A percentile compares a stretch with the other conserved stretches of the same genome.
Conservation (phyloP, 768 basidiomycete genomes). For the Zangia roseola region DNA sequence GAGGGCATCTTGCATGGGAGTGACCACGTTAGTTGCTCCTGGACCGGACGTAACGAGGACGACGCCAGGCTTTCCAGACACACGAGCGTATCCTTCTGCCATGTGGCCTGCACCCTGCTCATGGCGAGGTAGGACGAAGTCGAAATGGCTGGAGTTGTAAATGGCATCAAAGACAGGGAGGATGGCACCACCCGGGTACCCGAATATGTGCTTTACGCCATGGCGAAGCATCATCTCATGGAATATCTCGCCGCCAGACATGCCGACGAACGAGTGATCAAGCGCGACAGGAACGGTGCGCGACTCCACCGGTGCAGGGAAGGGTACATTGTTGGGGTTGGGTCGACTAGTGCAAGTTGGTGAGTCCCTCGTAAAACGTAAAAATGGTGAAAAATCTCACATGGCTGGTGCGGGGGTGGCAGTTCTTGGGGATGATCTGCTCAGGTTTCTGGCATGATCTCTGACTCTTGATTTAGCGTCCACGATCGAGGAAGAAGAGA, state of each 20-base stretch:
- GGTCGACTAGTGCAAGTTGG: slow-evolving; percentile 58
- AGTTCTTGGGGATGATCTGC: slow-evolving; percentile 58
- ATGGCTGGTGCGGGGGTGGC: slow-evolving; percentile 61
- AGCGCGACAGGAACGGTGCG: slow-evolving; percentile 50
- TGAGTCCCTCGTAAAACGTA: slow-evolving; percentile 8
- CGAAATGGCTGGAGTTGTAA: slow-evolving; percentile 91
- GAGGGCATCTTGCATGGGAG: slow-evolving; percentile 96
- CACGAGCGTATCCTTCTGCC: slow-evolving; percentile 97
- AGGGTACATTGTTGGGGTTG: slow-evolving; percentile 36
- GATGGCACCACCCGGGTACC: slow-evolving; percentile 97
- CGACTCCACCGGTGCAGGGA: slow-evolving; percentile 34
- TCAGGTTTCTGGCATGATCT: slow-evolving; percentile 75
- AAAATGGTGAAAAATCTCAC: slow-evolving; percentile 40
- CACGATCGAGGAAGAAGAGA: slow-evolving; percentile 52
- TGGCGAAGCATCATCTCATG: slow-evolving; percentile 99
- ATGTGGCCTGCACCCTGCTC: slow-evolving; percentile 99
- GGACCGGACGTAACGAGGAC: slow-evolving; percentile 98
- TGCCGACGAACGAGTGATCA: slow-evolving; percentile 87
- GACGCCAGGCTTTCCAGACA: slow-evolving; percentile 96
- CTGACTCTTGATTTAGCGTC: slow-evolving; percentile 81
- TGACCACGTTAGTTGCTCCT: slow-evolving; percentile 96
- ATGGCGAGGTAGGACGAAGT: slow-evolving; percentile 93
- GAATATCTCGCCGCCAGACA: slow-evolving; percentile 96
- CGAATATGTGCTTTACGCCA: slow-evolving; percentile 93
- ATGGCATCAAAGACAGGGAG: slow-evolving; percentile 99